Conservation (phyloP, 495 filamentous ascomycete species). For the Pseudomonodictys pantanalensis region DNA sequence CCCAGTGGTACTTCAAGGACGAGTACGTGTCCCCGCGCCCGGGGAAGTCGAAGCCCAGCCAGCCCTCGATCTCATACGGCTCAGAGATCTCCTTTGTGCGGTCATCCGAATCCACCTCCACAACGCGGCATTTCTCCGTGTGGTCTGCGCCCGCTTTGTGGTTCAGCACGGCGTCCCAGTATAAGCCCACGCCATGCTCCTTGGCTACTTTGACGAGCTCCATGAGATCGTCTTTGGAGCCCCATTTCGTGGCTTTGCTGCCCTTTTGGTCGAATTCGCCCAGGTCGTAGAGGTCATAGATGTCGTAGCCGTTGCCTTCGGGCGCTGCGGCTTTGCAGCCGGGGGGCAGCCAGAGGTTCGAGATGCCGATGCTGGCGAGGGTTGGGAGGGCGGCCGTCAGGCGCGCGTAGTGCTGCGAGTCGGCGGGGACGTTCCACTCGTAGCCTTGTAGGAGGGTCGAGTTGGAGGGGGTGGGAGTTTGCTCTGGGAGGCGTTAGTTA, state of each 20-base stretch:
- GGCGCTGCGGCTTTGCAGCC: conserved; percentile 67
- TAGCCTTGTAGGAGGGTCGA: conserved; percentile 66
- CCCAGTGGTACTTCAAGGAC: conserved; percentile 62
- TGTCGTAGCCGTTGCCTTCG: conserved; percentile 69
- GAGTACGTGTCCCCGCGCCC: conserved; percentile 60
- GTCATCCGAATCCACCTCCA: conserved; percentile 56
- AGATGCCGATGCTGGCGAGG: conserved; percentile 60
- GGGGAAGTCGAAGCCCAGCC: conserved; percentile 65
- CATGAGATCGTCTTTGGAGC: conserved; percentile 62
- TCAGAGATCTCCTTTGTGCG: conserved; percentile 56
- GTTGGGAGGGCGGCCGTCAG: conserved; percentile 53
- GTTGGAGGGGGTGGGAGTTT: conserved; percentile 46
- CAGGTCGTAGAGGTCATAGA: conserved; percentile 73
- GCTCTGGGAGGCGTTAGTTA: conserved; percentile 14
- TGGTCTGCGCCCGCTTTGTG: conserved; percentile 71
- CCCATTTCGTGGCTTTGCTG: conserved; percentile 65
- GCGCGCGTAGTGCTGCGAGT: conserved; percentile 62
- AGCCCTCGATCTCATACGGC: conserved; percentile 63
- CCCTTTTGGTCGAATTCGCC: conserved; percentile 78
- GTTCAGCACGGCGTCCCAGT: conserved; percentile 76
- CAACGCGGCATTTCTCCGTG: conserved; percentile 56
- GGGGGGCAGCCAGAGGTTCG: conserved; percentile 70
- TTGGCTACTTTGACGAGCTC: conserved; percentile 51
- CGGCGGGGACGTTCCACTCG: conserved; percentile 71
- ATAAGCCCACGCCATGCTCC: conserved; percentile 55